Evolutionary conservation across 1,284 basidiomycete species (phyloP), one percentile per base, ranked within the genome.

Genomic region (Apiotrichum laibachii): DNA sequence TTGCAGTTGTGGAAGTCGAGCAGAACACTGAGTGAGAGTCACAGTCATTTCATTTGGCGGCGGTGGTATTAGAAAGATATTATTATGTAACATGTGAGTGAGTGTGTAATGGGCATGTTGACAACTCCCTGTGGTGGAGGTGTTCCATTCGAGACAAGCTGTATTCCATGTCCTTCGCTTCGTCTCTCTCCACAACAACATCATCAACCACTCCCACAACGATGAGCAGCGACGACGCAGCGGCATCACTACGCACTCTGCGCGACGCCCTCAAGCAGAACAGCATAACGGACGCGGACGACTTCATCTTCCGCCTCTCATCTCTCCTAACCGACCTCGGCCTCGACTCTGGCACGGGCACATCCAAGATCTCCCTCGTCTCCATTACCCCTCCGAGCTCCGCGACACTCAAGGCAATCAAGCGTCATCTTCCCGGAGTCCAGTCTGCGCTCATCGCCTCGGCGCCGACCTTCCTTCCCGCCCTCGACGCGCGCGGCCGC

Each of bases 391-490:
- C 16, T 6, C 12, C 58, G 4, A 35, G 1, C 16, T 31, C 37
- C 3, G 49, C 16, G 12, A 42, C 39, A 1, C 19, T 44, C n/a
- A 16, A 19, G 12, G 59, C 63, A 2, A 55, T 72, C 21, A 43
- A 51, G 5, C 57, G 72, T 31, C 66, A 68, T 34, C 64, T 77
- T 0, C 70, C 72, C 1, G 53, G 62, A 6, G 68, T 73, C 0
- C 75, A 77, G 49, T 43, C 50, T 7, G 46, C 56, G 5, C 63
- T 77, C 5, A 31, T 77, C 2, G 57, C 53, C 11, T 46, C 55
- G 42, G 72, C 85, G 5, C 88, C 88, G 0, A 82, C 84, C 22
- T 93, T 91, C 88, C 82, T 85, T 46, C 70, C 77, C 0, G 65
- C 75, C 0, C 77, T 92, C n/a, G 83, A 87, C 51, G 76, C 82